Conservation (phyloP, 805 yeast genomes). For the Monosporozyma siamensis region DNA sequence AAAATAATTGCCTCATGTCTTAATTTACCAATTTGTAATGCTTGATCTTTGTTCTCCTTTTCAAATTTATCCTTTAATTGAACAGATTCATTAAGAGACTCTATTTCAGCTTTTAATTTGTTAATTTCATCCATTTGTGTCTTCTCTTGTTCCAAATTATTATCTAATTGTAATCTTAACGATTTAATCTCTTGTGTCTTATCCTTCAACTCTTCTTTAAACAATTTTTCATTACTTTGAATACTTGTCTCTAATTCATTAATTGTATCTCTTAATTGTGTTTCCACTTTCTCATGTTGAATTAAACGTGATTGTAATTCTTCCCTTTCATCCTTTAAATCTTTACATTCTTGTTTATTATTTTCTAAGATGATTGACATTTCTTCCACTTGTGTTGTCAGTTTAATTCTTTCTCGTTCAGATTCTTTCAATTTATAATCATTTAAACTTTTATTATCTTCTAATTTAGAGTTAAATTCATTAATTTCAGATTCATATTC, state of each 20-base stretch:
- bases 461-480: conserved; percentile 32
- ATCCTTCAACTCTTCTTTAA: conserved; percentile 17
- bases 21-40: conserved; percentile 74
- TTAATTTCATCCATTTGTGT: conserved; percentile 12
- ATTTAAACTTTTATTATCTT: conserved; percentile 31
- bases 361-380: conserved; percentile 32
- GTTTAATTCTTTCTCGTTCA: conserved; percentile 13
- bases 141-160: conserved; percentile 12
- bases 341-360: conserved; percentile 24
- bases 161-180: conserved; percentile 23
- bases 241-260: conserved; percentile 23
- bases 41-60: conserved; percentile 57
- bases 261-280: conserved; percentile 28
- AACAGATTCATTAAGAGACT: conserved; percentile 14
- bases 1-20: conserved; percentile 90
- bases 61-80: conserved; percentile 34
- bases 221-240: conserved; percentile 5
- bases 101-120: conserved; percentile 19
- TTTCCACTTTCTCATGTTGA: conserved; percentile 10
- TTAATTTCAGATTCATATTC: conserved; percentile 35
- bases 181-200: conserved; percentile 21
- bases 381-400: conserved; percentile 30
- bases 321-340: conserved; percentile 31
- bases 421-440: conserved; percentile 25
- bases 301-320: conserved; percentile 28